A percentile compares a stretch with the other conserved stretches of the same genome.
phyloP scores from a whole-genome alignment of 1,139 yeast species.

The Lipomyces yarrowii region DNA sequence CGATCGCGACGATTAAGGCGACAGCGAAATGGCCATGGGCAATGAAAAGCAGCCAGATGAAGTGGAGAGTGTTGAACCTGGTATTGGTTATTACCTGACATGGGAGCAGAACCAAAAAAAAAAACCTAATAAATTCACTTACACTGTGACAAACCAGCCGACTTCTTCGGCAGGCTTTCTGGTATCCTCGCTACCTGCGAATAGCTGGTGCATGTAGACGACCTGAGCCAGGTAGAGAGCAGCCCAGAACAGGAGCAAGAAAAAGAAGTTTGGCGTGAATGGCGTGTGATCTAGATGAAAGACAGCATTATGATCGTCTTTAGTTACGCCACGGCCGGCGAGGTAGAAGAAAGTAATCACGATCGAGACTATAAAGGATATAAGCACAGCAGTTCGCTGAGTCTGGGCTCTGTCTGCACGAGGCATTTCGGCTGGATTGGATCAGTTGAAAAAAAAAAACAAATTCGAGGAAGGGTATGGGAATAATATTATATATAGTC shows the following conservation, averaged over 20 bases:
- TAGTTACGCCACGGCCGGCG: conserved; percentile 25
- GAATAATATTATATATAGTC: neutral
- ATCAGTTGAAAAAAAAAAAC: too few species aligned
- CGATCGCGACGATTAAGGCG: conserved; percentile 50
- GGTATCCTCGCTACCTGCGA: conserved; percentile 48
- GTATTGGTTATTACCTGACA: neutral
- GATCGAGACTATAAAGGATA: conserved; percentile 20
- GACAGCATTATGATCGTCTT: conserved; percentile 18
- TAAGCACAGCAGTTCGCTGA: conserved; percentile 14
- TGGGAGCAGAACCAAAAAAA: neutral
- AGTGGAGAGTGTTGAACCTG: conserved; percentile 59
- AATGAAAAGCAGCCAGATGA: conserved; percentile 64
- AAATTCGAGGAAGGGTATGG: too few species aligned
- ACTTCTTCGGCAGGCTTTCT: conserved; percentile 42
- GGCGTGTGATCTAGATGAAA: conserved; percentile 53
- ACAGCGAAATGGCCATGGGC: conserved; percentile 57
- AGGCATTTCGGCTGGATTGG: neutral
- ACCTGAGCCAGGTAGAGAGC: conserved; percentile 57
- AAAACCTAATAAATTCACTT: neutral
- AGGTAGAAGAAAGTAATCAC: conserved; percentile 28
- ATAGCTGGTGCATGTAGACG: conserved; percentile 53
- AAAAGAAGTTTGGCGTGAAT: conserved; percentile 61
- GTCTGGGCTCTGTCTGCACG: neutral
- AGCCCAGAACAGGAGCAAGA: conserved; percentile 61
- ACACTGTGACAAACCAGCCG: conserved; percentile 62